A percentile compares a stretch with the other conserved stretches of the same genome.
These are phyloP conservation scores for Trichoderma virens DNA, from an alignment of 495 filamentous ascomycete species.

Conservation along the genomic window DNA sequence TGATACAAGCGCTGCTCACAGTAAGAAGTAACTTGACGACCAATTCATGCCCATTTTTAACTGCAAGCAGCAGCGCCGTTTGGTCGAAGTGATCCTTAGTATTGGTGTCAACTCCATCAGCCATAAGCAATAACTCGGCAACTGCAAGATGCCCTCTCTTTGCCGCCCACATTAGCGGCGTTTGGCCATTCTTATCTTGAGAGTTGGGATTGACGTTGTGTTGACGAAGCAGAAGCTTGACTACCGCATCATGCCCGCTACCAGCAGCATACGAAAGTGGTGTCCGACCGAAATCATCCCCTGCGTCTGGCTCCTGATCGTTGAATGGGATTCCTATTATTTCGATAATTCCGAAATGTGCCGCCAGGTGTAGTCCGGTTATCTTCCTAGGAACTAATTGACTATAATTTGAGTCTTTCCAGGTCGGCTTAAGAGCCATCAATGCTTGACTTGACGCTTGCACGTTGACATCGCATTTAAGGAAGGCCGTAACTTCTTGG, in stretches of 20 bases:
- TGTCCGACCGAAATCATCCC: constrained; percentile 7
- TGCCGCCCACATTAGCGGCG: constrained; percentile 4
- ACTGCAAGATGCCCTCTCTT: not conserved
- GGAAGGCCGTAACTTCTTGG: constrained; percentile 11
- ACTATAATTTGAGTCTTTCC: not conserved
- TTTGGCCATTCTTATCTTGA: constrained; percentile 3
- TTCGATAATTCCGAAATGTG: constrained; percentile 18
- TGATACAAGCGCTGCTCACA: no score
- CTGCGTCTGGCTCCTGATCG: not conserved
- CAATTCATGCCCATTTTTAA: not conserved
- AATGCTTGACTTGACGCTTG: constrained; percentile 12
- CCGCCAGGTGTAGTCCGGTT: constrained; percentile 20
- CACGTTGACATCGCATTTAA: constrained; percentile 17
- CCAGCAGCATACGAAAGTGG: constrained; percentile 4
- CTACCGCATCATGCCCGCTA: not conserved
- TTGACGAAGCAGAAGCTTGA: constrained; percentile 9
- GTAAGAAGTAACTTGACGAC: constrained; percentile 9
- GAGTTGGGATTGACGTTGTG: not conserved
- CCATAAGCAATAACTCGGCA: constrained; percentile 10
- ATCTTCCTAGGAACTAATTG: constrained; percentile 14
- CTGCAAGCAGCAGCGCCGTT: constrained; percentile 14
- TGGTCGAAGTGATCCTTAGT: constrained; percentile 19
- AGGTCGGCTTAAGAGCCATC: not conserved
- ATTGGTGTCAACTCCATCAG: constrained; percentile 15
- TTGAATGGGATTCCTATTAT: not conserved